phyloP scores from a whole-genome alignment of 768 basidiomycete species.

The Tulasnella calospora region DNA sequence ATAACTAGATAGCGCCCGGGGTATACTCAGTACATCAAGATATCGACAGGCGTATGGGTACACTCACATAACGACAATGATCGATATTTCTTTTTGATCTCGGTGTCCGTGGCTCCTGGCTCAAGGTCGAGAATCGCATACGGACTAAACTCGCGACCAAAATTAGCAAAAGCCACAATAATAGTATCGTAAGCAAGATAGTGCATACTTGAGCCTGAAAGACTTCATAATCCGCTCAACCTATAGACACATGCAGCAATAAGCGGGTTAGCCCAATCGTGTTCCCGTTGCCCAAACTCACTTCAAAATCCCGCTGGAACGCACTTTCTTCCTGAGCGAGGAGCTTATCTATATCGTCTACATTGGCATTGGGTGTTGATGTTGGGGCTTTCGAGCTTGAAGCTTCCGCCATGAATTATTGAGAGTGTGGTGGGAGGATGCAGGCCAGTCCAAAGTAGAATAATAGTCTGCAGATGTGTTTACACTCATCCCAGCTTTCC shows the following conservation, averaged over 20 bases:
- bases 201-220: slow-evolving; percentile 88
- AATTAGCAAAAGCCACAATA: not conserved
- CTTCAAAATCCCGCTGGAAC: slow-evolving; percentile 81
- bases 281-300: slow-evolving; percentile 33
- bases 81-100: slow-evolving; percentile 83
- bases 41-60: not conserved
- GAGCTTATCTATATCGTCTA: slow-evolving; percentile 70
- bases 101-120: slow-evolving; percentile 51
- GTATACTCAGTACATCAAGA: not conserved
- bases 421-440: slow-evolving; percentile 6
- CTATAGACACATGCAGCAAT: slow-evolving; percentile 27
- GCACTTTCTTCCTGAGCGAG: slow-evolving; percentile 76
- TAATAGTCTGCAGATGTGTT: not conserved
- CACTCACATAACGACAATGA: slow-evolving; percentile 77
- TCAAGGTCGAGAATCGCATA: slow-evolving; percentile 89
- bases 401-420: slow-evolving; percentile 18
- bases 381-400: slow-evolving; percentile 20
- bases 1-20: slow-evolving; percentile 55
- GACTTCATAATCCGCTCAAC: slow-evolving; percentile 82
- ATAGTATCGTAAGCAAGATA: not conserved
- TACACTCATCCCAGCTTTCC: not conserved
- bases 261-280: slow-evolving; percentile 13
- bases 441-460: not conserved
- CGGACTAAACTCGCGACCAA: slow-evolving; percentile 49
- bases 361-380: slow-evolving; percentile 30